These are phyloP conservation scores for Penicillium tannophilum DNA, from an alignment of 495 filamentous ascomycete genomes.

Conservation along the genomic window DNA sequence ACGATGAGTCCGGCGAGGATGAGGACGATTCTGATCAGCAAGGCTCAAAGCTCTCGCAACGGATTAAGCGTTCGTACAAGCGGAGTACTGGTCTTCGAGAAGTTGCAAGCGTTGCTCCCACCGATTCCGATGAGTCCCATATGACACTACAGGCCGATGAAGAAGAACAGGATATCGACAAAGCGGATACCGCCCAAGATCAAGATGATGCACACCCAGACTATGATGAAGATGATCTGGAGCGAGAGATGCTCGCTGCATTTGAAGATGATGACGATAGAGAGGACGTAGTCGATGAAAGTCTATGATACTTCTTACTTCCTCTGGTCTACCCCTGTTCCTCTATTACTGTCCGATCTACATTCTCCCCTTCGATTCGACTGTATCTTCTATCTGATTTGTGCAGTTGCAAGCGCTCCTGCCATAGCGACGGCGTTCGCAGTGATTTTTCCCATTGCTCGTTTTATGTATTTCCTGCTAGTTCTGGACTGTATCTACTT, in stretches of 20 bases:
- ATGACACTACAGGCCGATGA: conserved; percentile 54
- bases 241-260: conserved; percentile 67
- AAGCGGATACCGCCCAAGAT: conserved; percentile 18
- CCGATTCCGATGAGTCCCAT: conserved; percentile 24
- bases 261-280: conserved; percentile 53
- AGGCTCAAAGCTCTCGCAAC: conserved; percentile 47
- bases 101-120: conserved; percentile 36
- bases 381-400: conserved; percentile 14
- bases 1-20: conserved; percentile 32
- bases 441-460: neutral
- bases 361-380: conserved; percentile 8
- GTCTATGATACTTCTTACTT: conserved; percentile 21
- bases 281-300: conserved; percentile 22
- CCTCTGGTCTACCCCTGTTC: neutral
- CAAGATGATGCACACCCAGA: conserved; percentile 32
- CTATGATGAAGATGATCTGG: conserved; percentile 63
- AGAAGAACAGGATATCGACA: conserved; percentile 27
- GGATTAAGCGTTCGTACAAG: conserved; percentile 54
- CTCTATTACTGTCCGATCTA: neutral
- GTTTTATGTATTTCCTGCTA: conserved; percentile 10
- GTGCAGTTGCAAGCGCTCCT: conserved; percentile 32
- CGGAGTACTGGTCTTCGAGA: conserved; percentile 48
- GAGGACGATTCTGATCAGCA: conserved; percentile 37
- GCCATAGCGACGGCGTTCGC: conserved; percentile 49
- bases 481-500: neutral